Conservation (phyloP, 768 basidiomycete species). For the Hypholoma fasciculare region DNA sequence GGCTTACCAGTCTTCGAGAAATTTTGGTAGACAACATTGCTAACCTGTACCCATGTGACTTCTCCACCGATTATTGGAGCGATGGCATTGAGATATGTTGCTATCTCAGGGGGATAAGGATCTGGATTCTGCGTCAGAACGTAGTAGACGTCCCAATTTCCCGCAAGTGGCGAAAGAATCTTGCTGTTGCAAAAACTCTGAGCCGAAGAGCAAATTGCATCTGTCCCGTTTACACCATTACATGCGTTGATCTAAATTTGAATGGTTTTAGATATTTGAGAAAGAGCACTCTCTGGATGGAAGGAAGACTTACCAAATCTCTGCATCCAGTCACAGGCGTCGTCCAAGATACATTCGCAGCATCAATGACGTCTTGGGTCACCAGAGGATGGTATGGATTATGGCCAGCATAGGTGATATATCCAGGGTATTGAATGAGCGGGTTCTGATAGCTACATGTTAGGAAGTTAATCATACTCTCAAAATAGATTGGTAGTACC, state of each 20-base stretch:
- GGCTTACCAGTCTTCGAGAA: conserved; percentile 44
- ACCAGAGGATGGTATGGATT: conserved; percentile 62
- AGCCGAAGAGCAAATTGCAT: conserved; percentile 53
- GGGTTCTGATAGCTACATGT: conserved; percentile 7
- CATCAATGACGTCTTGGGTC: conserved; percentile 35
- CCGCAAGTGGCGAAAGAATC: conserved; percentile 42
- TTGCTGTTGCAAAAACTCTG: conserved; percentile 56
- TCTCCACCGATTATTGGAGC: conserved; percentile 41
- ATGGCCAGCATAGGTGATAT: conserved; percentile 50
- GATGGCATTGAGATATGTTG: conserved; percentile 26
- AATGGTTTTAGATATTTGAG: background rate
- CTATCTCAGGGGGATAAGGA: conserved; percentile 46
- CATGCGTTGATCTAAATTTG: conserved; percentile 48
- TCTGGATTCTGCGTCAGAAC: conserved; percentile 41
- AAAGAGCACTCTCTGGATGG: background rate
- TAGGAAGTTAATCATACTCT: no score
- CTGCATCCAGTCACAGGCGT: conserved; percentile 43
- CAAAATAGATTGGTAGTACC: conserved; percentile 31
- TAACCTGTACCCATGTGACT: conserved; percentile 39
- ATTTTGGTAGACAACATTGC: conserved; percentile 38
- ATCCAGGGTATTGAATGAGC: conserved; percentile 53
- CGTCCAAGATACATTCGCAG: conserved; percentile 44
- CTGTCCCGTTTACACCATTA: conserved; percentile 40
- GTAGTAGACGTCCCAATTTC: conserved; percentile 43
- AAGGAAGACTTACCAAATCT: conserved; percentile 34